These are phyloP conservation scores for Suhomyces atakaporum DNA, from an alignment of 1,139 yeast species.

Conservation along the genomic window DNA sequence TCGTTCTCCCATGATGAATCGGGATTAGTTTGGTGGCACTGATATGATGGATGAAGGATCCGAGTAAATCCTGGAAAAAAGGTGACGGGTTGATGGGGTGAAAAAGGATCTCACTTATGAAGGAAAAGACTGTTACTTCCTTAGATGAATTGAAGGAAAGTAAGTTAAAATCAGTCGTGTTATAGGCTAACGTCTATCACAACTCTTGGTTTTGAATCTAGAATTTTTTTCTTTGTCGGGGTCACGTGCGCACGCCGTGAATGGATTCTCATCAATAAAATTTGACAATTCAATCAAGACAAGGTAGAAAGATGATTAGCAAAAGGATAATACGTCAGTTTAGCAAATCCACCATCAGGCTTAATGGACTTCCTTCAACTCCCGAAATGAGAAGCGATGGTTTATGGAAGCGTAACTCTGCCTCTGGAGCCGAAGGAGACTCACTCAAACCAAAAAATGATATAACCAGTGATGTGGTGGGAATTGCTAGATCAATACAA, in stretches of 20 bases:
- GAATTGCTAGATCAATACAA: conserved; percentile 33
- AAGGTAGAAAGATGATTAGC: conserved; percentile 2
- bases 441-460: conserved; percentile 24
- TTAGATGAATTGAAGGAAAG: conserved; percentile 2
- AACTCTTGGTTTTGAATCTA: conserved; percentile 6
- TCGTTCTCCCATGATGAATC: conserved; percentile 59
- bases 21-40: conserved; percentile 1
- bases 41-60: neutral
- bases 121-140: neutral
- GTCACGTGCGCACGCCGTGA: conserved; percentile 8
- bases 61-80: neutral
- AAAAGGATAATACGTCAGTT: conserved; percentile 10
- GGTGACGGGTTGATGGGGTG: neutral
- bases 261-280: conserved; percentile 4
- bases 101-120: neutral
- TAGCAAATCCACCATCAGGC: conserved; percentile 6
- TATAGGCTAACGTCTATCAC: conserved; percentile 5
- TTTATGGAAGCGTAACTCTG: conserved; percentile 35
- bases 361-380: conserved; percentile 26
- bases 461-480: conserved; percentile 27
- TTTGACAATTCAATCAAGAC: conserved; percentile 1
- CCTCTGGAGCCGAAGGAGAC: too few relatives aligned
- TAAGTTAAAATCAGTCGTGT: conserved; percentile 4
- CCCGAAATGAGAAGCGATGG: conserved; percentile 36
- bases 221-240: conserved; percentile 13